Base-by-base conservation (phyloP, 2,329 filamentous ascomycete genomes). In the Spiromastix sp. region DNA sequence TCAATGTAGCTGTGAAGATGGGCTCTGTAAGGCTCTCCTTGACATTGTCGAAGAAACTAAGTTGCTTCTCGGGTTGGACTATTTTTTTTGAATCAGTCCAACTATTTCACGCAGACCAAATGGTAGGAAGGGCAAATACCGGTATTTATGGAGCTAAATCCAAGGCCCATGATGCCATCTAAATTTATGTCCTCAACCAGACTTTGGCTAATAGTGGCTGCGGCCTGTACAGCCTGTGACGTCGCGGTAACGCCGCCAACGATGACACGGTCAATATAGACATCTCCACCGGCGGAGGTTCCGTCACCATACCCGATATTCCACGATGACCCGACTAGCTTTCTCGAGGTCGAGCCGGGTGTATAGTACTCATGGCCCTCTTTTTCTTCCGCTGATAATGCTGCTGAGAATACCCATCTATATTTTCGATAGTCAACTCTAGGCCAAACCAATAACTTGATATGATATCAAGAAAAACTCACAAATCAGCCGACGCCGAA, bases 21-120 rank as follows among this genome's bases (percentile, higher is more conserved):
- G 79, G 79, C 54, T 71, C 58, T 17, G 72, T 68, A 17, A 85
- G 71, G 12, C 62, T 56, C 12, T 55, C 42, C 57, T 72, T 71
- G 45, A 80, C 64, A 53, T 81, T 85, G 49, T 82, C 79, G 52
- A 85, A 84, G 56, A 84, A 85, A 10, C 79, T 85, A 57, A 76
- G 78, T 46, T 81, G 76, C 11, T 31, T 35, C 10, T 28, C 21
- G 3, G 42, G 42, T 8, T 27, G n/a, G 9, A 42, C 42, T 45
- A 32, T 16, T 15, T 21, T 8, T 21, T 33, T 25, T 32, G 7
- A 38, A 27, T 28, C 15, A 17, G 30, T 24, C 28, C 6, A 10
- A 10, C 18, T 12, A 29, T 18, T 10, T 17, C 17, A 34, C n/a
- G 8, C 12, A 12, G 4, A n/a, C 25, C 12, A 8, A n/a, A n/a